Base-by-base conservation (phyloP, 1,139 yeast species). In the Geotrichum histeridarum region DNA sequence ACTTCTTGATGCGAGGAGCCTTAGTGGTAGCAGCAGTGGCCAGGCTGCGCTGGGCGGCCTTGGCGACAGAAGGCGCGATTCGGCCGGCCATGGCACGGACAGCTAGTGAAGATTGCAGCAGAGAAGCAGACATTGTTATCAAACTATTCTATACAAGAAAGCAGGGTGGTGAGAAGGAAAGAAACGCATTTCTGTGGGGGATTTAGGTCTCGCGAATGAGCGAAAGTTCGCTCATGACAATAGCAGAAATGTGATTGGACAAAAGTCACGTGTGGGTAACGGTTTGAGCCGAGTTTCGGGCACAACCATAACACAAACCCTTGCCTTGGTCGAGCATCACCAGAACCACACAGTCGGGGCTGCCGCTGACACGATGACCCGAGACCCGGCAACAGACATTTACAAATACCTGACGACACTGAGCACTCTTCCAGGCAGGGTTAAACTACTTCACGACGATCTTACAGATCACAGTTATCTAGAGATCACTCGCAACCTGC, bases 1-100 rank as follows among this genome's bases (percentile, higher is more conserved):
- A 90, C 51, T 84, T 82, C 77, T 93, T 93, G 64, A 85, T 61
- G 62, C 84, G 78, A 56, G 85, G 83, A 38, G 64, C 63, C 37
- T 61, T 70, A 46, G 65, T 59, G 46, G 61, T 51, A 22, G 63
- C 58, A 8, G 32, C 52, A 33, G 64, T 57, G 9, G 65, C 63
- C 53, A 60, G 44, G 41, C 59, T 56, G 46, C 64, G 60, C 15
- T 48, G 37, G 37, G 55, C 39, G 15, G 48, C 33, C 9, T 36
- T 17, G 8, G 30, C 42, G 14, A 32, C 22, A 8, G 27, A 12
- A n/a, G 39, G 30, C 17, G 45, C 42, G 8, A 39, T 15, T 27
- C 32, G 15, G 14, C 42, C 31, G 8, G 45, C 18, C 12, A 41
- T 9, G 9, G 49, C 38, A n/a, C 12, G 45, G 15, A 3, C 30